Base-by-base conservation (phyloP, 2,329 filamentous ascomycete species). In the Curvularia sp. region DNA sequence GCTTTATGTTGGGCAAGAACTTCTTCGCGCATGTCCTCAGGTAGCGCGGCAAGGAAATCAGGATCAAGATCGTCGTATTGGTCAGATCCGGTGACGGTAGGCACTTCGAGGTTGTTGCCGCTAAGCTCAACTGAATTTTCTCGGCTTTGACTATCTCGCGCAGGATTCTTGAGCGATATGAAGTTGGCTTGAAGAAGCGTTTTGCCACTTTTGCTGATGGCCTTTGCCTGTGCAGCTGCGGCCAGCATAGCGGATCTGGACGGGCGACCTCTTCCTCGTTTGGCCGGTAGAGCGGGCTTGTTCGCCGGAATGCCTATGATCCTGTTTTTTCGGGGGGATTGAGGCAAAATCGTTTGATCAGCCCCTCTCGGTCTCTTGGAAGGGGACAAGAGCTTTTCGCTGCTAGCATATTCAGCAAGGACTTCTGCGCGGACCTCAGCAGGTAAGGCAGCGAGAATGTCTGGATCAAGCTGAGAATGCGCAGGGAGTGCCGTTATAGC, bases 401-500 rank as follows among this genome's bases (percentile, higher is more conserved):
- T 62, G 24, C 65, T 62, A 5, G 73, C 74, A 68, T 97, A 96
- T 33, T 89, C 88, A 2, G 86, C 88, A 8, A 97, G 78, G 0
- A 98, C 82, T 76, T 98, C 95, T 1, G 88, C 86, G 62, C 93
- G 91, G 73, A 99, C 87, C 61, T 97, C 92, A 38, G 90, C 88
- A 0, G 95, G 95, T 0, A 99, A 81, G 0, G 91, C 91, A 42
- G 89, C 86, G 62, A 98, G 89, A 1, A 93, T 90, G 42, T 94
- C 92, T 0, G 88, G 88, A 70, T 99, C 95, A 20, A 98, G 83
- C 67, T 96, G 91, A 0, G 92, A 89, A 26, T 92, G 88, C 1
- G 81, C 82, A 2, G 86, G 86, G 3, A 88, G 76, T 6, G 80
- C 70, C 28, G 78, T 75, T 26, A 74, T 69, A 28, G 71, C 54